Evolutionary conservation across 169 alveolate genomes (phyloP).

Genomic region (Sarcocystis neurona): DNA sequence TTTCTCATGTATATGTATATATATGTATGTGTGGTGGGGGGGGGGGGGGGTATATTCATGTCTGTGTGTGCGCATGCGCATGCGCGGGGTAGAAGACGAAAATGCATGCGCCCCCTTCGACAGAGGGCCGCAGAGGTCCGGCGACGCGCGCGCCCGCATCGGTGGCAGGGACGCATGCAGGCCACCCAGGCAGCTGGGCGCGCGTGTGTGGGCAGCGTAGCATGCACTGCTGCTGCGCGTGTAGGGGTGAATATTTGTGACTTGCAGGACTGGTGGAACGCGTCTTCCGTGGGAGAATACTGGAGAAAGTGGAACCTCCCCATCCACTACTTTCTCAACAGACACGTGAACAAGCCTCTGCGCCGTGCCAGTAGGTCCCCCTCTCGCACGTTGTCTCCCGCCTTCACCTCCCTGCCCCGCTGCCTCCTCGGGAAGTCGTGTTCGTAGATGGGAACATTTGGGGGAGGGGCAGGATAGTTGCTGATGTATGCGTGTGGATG

Average conservation of each 20-base stretch:
- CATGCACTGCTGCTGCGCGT: neutral
- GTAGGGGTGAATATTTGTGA: neutral
- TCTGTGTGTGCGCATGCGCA: too few relatives aligned
- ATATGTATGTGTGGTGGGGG: too few relatives aligned
- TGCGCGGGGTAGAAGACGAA: too few relatives aligned
- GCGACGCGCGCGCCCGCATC: neutral
- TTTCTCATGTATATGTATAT: too few relatives aligned
- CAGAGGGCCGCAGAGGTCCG: neutral
- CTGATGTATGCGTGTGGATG: too few relatives aligned
- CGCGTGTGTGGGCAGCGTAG: neutral
- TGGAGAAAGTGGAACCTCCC: constrained; percentile 95
- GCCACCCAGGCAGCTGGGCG: neutral
- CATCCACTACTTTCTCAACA: constrained; percentile 89
- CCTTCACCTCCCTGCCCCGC: too few relatives aligned
- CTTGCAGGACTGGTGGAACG: constrained; percentile 95
- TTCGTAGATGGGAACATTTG: too few relatives aligned
- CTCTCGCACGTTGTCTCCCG: too few relatives aligned
- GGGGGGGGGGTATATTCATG: too few relatives aligned
- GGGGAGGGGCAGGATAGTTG: too few relatives aligned
- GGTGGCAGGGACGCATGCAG: neutral
- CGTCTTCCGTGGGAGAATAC: constrained; percentile 89
- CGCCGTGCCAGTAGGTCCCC: constrained; percentile 79
- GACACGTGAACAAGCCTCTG: constrained; percentile 93
- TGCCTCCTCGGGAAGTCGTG: too few relatives aligned
- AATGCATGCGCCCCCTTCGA: too few relatives aligned